Evolutionary conservation across 2,329 filamentous ascomycete species (phyloP).

Genomic region (Trichophyton mentagrophytes): DNA sequence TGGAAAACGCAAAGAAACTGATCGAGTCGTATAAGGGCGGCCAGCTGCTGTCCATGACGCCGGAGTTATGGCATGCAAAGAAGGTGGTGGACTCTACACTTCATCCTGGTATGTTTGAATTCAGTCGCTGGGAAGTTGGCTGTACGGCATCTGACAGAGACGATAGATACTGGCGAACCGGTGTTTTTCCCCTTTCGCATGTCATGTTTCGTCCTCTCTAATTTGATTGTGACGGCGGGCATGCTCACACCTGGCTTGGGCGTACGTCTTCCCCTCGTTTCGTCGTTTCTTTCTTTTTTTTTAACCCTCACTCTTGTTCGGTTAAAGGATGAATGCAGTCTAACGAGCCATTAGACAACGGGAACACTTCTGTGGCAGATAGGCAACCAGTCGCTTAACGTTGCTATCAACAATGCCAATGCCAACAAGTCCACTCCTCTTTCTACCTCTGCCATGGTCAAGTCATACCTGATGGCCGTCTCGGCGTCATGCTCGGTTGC

Average conservation of each 20-base stretch:
- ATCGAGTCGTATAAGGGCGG: constrained; percentile 80
- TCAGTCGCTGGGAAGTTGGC: not conserved
- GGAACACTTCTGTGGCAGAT: constrained; percentile 92
- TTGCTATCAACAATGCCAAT: constrained; percentile 94
- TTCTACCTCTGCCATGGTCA: constrained; percentile 62
- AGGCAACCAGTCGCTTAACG: constrained; percentile 93
- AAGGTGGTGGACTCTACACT: constrained; percentile 94
- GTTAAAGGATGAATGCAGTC: not conserved
- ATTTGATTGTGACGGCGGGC: constrained; percentile 84
- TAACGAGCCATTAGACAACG: constrained; percentile 42
- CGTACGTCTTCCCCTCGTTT: constrained; percentile 33
- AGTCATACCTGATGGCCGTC: constrained; percentile 87
- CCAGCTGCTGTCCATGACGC: constrained; percentile 62
- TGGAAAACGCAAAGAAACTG: constrained; percentile 74
- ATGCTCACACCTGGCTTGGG: constrained; percentile 87
- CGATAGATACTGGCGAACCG: constrained; percentile 72
- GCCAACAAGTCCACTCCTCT: constrained; percentile 94
- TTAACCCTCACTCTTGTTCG: not conserved
- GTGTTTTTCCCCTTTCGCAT: constrained; percentile 94
- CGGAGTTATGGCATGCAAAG: constrained; percentile 88
- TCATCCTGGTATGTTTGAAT: constrained; percentile 64
- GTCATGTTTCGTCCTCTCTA: constrained; percentile 89
- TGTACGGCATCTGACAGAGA: not conserved
- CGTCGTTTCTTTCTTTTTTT: not conserved
- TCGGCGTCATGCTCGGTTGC: constrained; percentile 89